Conservation (phyloP, 352 stramenopile genomes). For the Plasmopara muralis region DNA sequence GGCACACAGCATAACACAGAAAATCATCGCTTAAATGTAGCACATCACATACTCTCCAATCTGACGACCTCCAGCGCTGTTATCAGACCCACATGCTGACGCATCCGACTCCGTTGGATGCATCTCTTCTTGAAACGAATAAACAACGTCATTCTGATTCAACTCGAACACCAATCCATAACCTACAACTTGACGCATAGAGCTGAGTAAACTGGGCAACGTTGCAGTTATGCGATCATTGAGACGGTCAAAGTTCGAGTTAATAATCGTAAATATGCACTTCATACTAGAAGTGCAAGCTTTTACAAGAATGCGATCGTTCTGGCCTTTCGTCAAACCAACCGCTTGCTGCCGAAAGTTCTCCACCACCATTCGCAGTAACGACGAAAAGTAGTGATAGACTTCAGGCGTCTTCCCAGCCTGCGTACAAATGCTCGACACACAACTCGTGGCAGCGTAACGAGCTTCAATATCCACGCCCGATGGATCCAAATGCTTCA, state of each 20-base stretch:
- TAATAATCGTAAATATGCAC: constrained; percentile 80
- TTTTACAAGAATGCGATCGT: constrained; percentile 76
- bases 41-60: constrained; percentile 43
- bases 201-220: constrained; percentile 58
- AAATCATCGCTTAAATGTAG: background rate
- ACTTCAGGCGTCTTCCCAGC: constrained; percentile 62
- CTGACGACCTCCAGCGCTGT: constrained; percentile 23
- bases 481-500: constrained; percentile 68
- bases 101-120: constrained; percentile 65
- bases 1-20: background rate
- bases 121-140: constrained; percentile 49
- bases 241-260: constrained; percentile 54
- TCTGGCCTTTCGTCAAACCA: constrained; percentile 51
- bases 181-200: constrained; percentile 76
- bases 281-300: constrained; percentile 84
- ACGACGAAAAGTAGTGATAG: constrained; percentile 57
- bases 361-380: constrained; percentile 79
- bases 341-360: constrained; percentile 78
- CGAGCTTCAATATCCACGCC: constrained; percentile 79
- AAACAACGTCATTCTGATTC: constrained; percentile 49
- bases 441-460: constrained; percentile 80
- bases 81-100: constrained; percentile 60
- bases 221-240: constrained; percentile 48
- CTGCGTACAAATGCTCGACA: constrained; percentile 72
- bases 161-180: constrained; percentile 50